Percentiles rank a stretch among this genome's conserved stretches.
Conservation (phyloP, 164 flowering plant genomes). For the Houttuynia cordata region DNA sequence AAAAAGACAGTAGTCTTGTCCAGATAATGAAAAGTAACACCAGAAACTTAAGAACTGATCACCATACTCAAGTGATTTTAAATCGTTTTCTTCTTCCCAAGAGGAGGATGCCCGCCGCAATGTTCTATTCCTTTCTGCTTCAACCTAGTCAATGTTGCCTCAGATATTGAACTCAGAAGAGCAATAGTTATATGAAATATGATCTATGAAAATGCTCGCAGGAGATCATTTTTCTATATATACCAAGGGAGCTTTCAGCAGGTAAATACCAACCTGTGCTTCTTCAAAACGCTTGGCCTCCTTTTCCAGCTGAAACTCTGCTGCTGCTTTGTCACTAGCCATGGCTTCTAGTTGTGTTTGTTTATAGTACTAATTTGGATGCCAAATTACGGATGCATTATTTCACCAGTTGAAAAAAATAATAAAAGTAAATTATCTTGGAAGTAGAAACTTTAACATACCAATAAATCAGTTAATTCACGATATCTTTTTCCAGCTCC, state of each 20-base stretch:
- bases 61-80: constrained; percentile 87
- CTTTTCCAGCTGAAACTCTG: constrained; percentile 95
- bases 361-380: constrained; percentile 22
- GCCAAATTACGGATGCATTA: neutral
- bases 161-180: neutral
- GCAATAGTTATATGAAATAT: no score
- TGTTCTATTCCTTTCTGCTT: constrained; percentile 72
- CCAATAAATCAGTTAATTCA: constrained; percentile 93
- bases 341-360: constrained; percentile 97
- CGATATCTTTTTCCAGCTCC: constrained; percentile 97
- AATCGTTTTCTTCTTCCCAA: constrained; percentile 92
- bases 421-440: neutral
- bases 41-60: neutral
- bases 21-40: neutral
- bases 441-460: constrained; percentile 17
- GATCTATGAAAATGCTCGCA: neutral
- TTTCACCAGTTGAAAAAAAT: neutral
- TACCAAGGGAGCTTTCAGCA: neutral
- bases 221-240: neutral
- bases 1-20: neutral
- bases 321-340: constrained; percentile 97
- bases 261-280: constrained; percentile 45
- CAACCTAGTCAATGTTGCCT: constrained; percentile 35
- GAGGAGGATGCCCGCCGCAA: constrained; percentile 68
- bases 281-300: constrained; percentile 78